These are phyloP conservation scores for Pythium angustatum DNA, from an alignment of 352 stramenopile species.

Conservation along the genomic window DNA sequence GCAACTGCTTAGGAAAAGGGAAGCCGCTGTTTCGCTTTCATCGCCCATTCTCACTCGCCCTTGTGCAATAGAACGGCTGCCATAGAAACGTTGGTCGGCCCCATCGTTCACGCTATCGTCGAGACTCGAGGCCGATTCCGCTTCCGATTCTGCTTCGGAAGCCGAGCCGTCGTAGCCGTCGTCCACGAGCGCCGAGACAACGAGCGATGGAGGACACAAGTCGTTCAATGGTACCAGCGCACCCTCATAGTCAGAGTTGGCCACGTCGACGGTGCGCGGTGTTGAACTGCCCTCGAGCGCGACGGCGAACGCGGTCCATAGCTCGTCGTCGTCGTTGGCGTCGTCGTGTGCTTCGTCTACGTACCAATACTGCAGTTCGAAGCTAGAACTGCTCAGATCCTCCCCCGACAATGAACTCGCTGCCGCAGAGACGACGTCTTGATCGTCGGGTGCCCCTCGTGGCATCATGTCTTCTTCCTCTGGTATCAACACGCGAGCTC, in stretches of 20 bases:
- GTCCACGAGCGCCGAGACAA: too few relatives aligned
- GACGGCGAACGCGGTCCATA: slow-evolving; percentile 20
- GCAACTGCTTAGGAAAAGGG: too few relatives aligned
- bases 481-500: not conserved
- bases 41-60: too few relatives aligned
- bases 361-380: slow-evolving; percentile 10
- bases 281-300: not conserved
- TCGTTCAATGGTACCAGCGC: not conserved
- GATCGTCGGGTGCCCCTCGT: too few relatives aligned
- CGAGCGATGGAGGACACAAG: not conserved
- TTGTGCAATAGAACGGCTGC: too few relatives aligned
- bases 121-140: slow-evolving; percentile 5
- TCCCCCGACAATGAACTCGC: slow-evolving; percentile 10
- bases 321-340: not conserved
- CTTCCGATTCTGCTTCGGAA: slow-evolving; percentile 2
- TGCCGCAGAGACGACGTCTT: not conserved
- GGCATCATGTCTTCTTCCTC: not conserved
- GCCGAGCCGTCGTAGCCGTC: slow-evolving; percentile 23
- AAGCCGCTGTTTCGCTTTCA: too few relatives aligned
- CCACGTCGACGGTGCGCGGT: not conserved
- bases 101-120: slow-evolving; percentile 1
- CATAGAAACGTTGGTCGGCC: not conserved
- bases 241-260: not conserved
- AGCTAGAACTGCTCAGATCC: slow-evolving; percentile 6
- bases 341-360: not conserved